A percentile compares a stretch with the other conserved stretches of the same genome.
Evolutionary conservation across 352 stramenopile genomes (phyloP).

Genomic region (Elongisporangium anandrum): DNA sequence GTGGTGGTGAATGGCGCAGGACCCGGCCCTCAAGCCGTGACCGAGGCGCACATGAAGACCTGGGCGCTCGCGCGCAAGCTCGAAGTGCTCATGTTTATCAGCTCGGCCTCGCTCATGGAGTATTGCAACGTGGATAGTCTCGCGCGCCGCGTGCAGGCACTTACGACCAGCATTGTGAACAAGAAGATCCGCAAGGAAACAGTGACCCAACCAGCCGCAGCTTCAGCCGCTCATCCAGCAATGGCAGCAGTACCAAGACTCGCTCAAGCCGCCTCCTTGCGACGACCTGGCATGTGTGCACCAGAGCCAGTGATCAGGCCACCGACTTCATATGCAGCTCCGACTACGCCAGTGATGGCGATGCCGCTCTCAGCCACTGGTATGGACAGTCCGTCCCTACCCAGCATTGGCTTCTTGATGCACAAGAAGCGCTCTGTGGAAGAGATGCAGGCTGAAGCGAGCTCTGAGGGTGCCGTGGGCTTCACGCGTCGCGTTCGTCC

Average conservation of each 20-base stretch:
- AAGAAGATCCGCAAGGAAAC: conserved; percentile 73
- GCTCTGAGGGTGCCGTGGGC: conserved; percentile 10
- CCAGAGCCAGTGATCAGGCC: neutral
- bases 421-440: conserved; percentile 28
- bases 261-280: neutral
- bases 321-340: neutral
- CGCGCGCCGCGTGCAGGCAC: conserved; percentile 66
- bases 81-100: conserved; percentile 79
- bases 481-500: conserved; percentile 9
- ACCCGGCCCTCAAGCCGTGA: neutral
- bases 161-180: conserved; percentile 80
- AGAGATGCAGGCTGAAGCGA: conserved; percentile 29
- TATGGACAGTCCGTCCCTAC: conserved; percentile 11
- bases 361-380: neutral
- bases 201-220: conserved; percentile 6
- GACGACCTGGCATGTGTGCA: neutral
- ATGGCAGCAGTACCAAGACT: neutral
- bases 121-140: conserved; percentile 81
- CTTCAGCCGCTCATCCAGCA: neutral
- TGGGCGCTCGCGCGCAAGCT: conserved; percentile 78
- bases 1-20: conserved; percentile 19
- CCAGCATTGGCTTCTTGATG: conserved; percentile 31
- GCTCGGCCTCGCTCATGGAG: conserved; percentile 77
- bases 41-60: conserved; percentile 33
- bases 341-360: neutral